phyloP scores from a whole-genome alignment of 2,329 filamentous ascomycete genomes.

The Paraconiothyrium brasiliense region DNA sequence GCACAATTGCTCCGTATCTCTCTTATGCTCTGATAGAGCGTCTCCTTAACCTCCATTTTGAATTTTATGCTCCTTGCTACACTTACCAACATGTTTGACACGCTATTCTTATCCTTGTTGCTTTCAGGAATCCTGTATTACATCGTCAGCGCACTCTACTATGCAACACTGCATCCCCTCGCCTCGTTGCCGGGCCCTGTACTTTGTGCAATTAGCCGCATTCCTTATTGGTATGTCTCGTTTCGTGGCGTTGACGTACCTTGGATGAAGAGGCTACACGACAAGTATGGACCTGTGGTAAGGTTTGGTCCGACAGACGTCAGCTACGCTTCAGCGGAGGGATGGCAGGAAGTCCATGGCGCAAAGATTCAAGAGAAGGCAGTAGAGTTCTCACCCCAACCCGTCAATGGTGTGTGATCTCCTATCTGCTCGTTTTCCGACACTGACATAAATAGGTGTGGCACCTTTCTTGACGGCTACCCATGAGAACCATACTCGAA shows the following conservation, averaged over 20 bases:
- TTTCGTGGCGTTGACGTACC: not conserved
- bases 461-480: conserved; percentile 3
- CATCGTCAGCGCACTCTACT: not conserved
- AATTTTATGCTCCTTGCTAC: not conserved
- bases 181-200: conserved; percentile 3
- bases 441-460: not conserved
- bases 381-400: not conserved
- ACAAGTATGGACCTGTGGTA: conserved; percentile 5
- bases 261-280: conserved; percentile 8
- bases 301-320: conserved; percentile 7
- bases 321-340: conserved; percentile 3
- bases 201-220: conserved; percentile 7
- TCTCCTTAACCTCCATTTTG: not conserved
- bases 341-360: conserved; percentile 8
- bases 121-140: conserved; percentile 1
- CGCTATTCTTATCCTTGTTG: not conserved
- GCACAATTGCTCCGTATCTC: not conserved
- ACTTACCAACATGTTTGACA: not conserved
- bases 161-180: conserved; percentile 4
- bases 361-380: conserved; percentile 10
- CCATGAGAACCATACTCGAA: conserved; percentile 21
- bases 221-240: conserved; percentile 7
- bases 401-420: not conserved
- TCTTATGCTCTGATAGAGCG: not conserved
- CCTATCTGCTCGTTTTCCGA: not conserved